Conservation (phyloP, 352 stramenopile species). For the Sclerospora graminicola region DNA sequence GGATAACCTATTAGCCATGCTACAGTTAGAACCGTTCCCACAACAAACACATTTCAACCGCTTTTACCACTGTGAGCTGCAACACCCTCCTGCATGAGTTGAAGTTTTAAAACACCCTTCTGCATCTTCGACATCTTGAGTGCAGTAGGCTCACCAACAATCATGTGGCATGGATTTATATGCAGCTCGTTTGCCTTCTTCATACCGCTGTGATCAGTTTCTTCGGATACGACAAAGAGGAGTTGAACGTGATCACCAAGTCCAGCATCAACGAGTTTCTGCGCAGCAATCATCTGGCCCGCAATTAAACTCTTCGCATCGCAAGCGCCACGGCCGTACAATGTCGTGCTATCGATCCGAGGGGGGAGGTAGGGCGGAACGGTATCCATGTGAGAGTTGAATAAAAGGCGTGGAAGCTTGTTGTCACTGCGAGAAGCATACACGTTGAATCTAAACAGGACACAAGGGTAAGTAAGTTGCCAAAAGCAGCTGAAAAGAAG, state of each 20-base stretch:
- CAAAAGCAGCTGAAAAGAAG: neutral
- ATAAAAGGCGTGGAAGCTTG: conserved; percentile 49
- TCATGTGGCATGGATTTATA: conserved; percentile 54
- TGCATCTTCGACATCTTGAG: conserved; percentile 80
- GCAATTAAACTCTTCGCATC: conserved; percentile 80
- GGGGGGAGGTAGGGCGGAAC: conserved; percentile 61
- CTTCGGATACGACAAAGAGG: conserved; percentile 81
- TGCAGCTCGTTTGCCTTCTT: conserved; percentile 79
- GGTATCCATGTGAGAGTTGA: conserved; percentile 86
- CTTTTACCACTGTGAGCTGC: conserved; percentile 63
- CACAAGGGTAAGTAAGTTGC: neutral
- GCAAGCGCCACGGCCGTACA: conserved; percentile 72
- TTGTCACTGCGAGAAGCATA: conserved; percentile 51
- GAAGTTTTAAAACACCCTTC: conserved; percentile 83
- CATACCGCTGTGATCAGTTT: conserved; percentile 85
- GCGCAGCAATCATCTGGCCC: conserved; percentile 70
- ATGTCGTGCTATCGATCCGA: conserved; percentile 49
- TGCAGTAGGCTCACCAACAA: conserved; percentile 70
- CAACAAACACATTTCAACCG: too few species aligned
- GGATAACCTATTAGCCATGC: conserved; percentile 37
- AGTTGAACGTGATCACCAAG: conserved; percentile 52
- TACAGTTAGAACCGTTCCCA: too few species aligned
- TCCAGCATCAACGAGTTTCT: conserved; percentile 51
- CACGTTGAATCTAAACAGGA: conserved; percentile 51
- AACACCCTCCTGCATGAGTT: conserved; percentile 55